These are phyloP conservation scores for Begonia loranthoides DNA, from an alignment of 306 rosid genomes.

Conservation along the genomic window DNA sequence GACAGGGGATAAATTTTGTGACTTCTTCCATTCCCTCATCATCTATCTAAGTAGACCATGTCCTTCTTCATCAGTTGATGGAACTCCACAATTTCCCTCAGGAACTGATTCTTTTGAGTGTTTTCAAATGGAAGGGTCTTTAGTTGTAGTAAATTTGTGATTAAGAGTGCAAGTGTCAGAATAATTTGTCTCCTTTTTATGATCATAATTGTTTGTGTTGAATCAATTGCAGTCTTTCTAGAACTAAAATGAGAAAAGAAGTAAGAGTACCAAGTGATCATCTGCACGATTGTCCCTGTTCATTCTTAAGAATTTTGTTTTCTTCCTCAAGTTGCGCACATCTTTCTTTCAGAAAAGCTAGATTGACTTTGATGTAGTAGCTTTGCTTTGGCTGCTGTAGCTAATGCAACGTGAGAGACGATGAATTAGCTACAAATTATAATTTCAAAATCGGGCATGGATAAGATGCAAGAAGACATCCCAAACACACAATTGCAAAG, in stretches of 20 bases:
- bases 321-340: slow-evolving; percentile 95
- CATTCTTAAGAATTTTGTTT: slow-evolving; percentile 61
- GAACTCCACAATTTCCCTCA: slow-evolving; percentile 89
- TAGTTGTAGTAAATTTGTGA: slow-evolving; percentile 72
- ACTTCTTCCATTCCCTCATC: slow-evolving; percentile 88
- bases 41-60: slow-evolving; percentile 69
- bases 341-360: slow-evolving; percentile 81
- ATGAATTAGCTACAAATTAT: not conserved
- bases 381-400: slow-evolving; percentile 97
- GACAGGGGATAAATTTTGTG: slow-evolving; percentile 57
- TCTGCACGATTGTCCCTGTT: slow-evolving; percentile 53
- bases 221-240: too few relatives aligned
- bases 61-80: slow-evolving; percentile 93
- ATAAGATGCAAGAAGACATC: too few relatives aligned
- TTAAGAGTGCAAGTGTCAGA: slow-evolving; percentile 5
- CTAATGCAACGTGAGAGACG: slow-evolving; percentile 74
- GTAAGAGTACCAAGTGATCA: slow-evolving; percentile 61
- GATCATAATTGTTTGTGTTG: not conserved
- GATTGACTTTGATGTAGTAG: slow-evolving; percentile 73
- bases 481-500: slow-evolving; percentile 38
- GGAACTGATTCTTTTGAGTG: slow-evolving; percentile 75
- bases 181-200: not conserved
- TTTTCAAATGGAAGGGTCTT: slow-evolving; percentile 90
- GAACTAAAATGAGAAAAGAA: not conserved
- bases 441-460: not conserved